phyloP scores from a whole-genome alignment of 306 rosid genomes.

The Glycine soja region DNA sequence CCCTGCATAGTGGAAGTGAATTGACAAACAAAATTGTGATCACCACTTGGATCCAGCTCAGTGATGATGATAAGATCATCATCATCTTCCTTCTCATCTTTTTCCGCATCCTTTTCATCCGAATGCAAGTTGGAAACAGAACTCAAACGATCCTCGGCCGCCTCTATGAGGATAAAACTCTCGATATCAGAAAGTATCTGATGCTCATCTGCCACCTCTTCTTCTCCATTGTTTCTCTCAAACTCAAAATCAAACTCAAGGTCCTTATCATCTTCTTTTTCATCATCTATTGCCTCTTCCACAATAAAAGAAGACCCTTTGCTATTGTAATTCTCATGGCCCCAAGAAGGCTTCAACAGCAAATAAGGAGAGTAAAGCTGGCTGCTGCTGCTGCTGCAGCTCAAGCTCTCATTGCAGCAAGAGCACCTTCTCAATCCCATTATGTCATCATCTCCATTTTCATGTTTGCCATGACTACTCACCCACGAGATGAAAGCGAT shows the following conservation, averaged over 20 bases:
- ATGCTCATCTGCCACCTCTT: conserved; percentile 54
- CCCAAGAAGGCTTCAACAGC: conserved; percentile 51
- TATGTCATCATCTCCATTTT: conserved; percentile 46
- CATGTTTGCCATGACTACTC: conserved; percentile 32
- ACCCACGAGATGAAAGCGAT: conserved; percentile 61
- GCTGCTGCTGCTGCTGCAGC: not conserved
- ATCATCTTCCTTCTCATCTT: conserved; percentile 50
- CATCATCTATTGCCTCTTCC: conserved; percentile 64
- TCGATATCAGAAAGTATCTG: conserved; percentile 60
- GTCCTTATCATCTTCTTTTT: conserved; percentile 52
- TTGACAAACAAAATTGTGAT: conserved; percentile 58
- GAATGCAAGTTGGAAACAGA: conserved; percentile 57
- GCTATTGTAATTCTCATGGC: conserved; percentile 47
- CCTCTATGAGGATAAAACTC: conserved; percentile 67
- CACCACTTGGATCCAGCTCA: conserved; percentile 45
- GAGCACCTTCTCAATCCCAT: conserved; percentile 49
- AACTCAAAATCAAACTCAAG: conserved; percentile 51
- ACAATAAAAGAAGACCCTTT: conserved; percentile 56
- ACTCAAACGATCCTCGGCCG: conserved; percentile 61
- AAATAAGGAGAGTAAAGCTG: conserved; percentile 49
- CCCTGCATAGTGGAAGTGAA: conserved; percentile 39
- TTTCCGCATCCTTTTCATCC: conserved; percentile 63
- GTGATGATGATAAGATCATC: conserved; percentile 49
- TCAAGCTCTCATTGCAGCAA: conserved; percentile 69
- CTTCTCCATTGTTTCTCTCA: conserved; percentile 50